Evolutionary conservation across 1,139 yeast genomes (phyloP), one percentile per base, ranked within the genome.

Genomic region (Meyerozyma smithsonii): DNA sequence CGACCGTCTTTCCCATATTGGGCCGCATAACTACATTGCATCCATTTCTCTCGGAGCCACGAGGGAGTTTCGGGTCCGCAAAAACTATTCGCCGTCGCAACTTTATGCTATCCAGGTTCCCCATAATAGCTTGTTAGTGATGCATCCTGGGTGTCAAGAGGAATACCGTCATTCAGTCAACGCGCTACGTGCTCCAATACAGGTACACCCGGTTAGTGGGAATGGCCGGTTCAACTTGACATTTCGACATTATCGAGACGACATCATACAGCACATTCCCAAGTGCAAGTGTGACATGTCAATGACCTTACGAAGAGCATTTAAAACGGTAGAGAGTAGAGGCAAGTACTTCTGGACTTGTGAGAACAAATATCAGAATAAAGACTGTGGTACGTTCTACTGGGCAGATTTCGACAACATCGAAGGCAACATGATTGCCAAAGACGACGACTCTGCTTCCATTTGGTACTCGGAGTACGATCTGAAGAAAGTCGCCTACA

Each of bases 121-220:
- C 0, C 86, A 84, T 54, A 84, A 84, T 49, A 69, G 84, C 8
- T 55, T 84, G 39, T 50, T 84, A 2, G 58, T 84, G 4, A 84
- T 84, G 94, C 79, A 80, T 46, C 84, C 87, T 1, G 87, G 87
- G 1, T 79, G 85, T 46, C 94, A 84, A 54, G 94, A 84, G 47
- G 74, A 74, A 36, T 84, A 62, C 55, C 82, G 79, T 48, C 18
- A 73, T 69, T 36, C 69, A 65, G 62, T 59, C 43, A 58, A 50
- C 16, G 46, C 65, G 10, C 47, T 55, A 55, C 56, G 52, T 50
- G 55, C 59, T 12, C 55, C 66, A 0, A 44, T 50, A 38, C 63
- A 61, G 44, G 58, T 60, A 1, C 81, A 83, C 51, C 72, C 76
- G 0, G 56, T 71, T 1, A 58, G 80, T 0, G 82, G 81, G 0